Percentiles rank a stretch among this genome's conserved stretches.
phyloP scores from a whole-genome alignment of 2,329 filamentous ascomycete genomes.

The Myriosclerotinia duriaeana region DNA sequence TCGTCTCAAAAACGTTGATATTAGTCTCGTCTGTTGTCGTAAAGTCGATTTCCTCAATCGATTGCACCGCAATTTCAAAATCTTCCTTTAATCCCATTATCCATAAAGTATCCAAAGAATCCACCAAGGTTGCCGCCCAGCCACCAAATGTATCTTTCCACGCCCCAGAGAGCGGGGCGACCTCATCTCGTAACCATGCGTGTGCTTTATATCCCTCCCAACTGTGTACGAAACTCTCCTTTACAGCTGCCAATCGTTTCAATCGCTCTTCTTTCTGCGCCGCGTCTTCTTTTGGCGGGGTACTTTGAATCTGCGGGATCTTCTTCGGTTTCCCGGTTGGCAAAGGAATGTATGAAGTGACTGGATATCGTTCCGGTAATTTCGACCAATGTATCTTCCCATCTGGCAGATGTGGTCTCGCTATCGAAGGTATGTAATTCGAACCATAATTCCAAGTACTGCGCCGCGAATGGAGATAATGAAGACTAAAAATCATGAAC shows the following conservation, averaged over 20 bases:
- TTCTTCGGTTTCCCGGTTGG: constrained; percentile 34
- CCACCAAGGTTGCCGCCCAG: constrained; percentile 86
- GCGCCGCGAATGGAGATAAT: constrained; percentile 33
- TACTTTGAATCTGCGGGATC: constrained; percentile 37
- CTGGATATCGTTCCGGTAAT: constrained; percentile 36
- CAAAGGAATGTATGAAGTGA: constrained; percentile 35
- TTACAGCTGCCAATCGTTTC: constrained; percentile 34
- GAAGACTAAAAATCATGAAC: constrained; percentile 33
- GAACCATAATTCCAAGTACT: constrained; percentile 29
- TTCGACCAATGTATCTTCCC: constrained; percentile 52
- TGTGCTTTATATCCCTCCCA: constrained; percentile 80
- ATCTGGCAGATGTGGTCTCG: constrained; percentile 47
- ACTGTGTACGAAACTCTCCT: constrained; percentile 44
- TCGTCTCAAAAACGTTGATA: constrained; percentile 74
- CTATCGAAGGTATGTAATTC: constrained; percentile 26
- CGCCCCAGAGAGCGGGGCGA: constrained; percentile 67
- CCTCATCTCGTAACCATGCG: constrained; percentile 85
- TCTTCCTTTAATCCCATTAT: constrained; percentile 79
- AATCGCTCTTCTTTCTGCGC: constrained; percentile 33
- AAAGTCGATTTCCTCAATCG: constrained; percentile 75
- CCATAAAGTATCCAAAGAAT: constrained; percentile 80
- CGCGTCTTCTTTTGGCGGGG: constrained; percentile 31
- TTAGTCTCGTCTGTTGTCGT: constrained; percentile 54
- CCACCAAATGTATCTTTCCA: constrained; percentile 82
- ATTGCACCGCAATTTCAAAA: constrained; percentile 73